A percentile compares a stretch with the other conserved stretches of the same genome.
Evolutionary conservation across 163 green algal species (phyloP).

Genomic region (Botryococcus braunii): DNA sequence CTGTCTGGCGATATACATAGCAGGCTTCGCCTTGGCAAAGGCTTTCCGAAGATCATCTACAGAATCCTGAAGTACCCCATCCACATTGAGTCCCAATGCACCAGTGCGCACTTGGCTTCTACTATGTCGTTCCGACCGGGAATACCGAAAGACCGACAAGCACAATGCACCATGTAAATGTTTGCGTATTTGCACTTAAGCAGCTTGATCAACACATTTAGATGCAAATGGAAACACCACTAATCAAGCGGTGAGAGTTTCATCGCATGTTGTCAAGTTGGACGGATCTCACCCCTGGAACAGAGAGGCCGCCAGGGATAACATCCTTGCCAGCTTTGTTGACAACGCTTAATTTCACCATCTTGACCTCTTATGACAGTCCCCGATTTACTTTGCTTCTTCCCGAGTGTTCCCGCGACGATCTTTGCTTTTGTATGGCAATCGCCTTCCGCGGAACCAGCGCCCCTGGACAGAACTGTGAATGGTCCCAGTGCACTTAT

Average conservation of each 20-base stretch:
- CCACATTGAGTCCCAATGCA: too few species aligned
- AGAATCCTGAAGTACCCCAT: slow-evolving; percentile 56
- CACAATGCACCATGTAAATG: not conserved
- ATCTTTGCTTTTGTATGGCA: too few species aligned
- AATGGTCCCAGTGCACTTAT: too few species aligned
- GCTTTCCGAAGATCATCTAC: slow-evolving; percentile 70
- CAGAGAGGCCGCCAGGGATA: slow-evolving; percentile 11
- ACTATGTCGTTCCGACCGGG: not conserved
- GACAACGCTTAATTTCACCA: slow-evolving; percentile 25
- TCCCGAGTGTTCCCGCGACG: too few species aligned
- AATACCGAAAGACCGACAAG: not conserved
- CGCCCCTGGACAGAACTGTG: too few species aligned
- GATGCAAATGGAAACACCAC: not conserved
- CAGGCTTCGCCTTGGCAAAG: slow-evolving; percentile 46
- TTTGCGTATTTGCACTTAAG: not conserved
- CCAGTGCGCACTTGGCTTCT: too few species aligned
- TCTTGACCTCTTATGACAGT: too few species aligned
- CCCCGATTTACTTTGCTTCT: too few species aligned
- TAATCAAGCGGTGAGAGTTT: not conserved
- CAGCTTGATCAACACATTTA: not conserved
- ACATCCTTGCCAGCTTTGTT: slow-evolving; percentile 22
- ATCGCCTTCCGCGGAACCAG: too few species aligned
- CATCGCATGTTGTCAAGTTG: not conserved
- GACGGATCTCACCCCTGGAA: slow-evolving; percentile 8
- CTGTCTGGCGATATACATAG: slow-evolving; percentile 64